Base-by-base conservation (phyloP, 768 basidiomycete genomes). In the Termitomyces sp. region DNA sequence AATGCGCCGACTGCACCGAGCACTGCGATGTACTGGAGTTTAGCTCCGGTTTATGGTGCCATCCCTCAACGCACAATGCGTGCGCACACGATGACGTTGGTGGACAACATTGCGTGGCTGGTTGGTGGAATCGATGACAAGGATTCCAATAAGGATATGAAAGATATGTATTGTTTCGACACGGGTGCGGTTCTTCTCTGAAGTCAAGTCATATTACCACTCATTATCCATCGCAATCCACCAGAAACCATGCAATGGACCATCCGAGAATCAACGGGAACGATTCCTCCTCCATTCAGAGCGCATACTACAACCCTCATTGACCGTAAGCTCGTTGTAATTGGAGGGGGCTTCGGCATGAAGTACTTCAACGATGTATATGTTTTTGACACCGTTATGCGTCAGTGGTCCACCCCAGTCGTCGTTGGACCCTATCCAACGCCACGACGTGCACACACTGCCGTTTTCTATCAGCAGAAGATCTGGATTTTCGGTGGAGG, bases 401-500 rank as follows among this genome's bases (percentile, higher is more conserved):
- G 90, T 7, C 78, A 81, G 30, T 92, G 90, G 90, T 72, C 78
- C 44, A 67, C 75, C 5, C 87, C 86, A 2, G 63, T 61, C 66
- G 74, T 77, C 51, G 59, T 68, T 9, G 76, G 73, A 10, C 68
- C 72, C 2, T 63, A 60, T 22, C 85, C 90, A 0, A 80, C 83
- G 3, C 85, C 88, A 2, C 84, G 95, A 9, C 85, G 95, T 28
- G 94, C 95, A 1, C 95, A 98, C 70, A 91, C 92, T 0, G 84
- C 92, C 0, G 88, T 94, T 14, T 72, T 85, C 22, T 86, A 92
- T 65, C 74, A 76, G 30, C 78, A 80, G 58, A 87, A 82, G 66
- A 80, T 98, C 0, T 92, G 90, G 76, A 72, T 97, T 4, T 97
- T 96, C 65, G 95, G 94, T 8, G 94, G 95, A n/a, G 94, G 95